Evolutionary conservation across 2,329 filamentous ascomycete genomes (phyloP), one percentile per base, ranked within the genome.

Genomic region (Zymoseptoria brevis): DNA sequence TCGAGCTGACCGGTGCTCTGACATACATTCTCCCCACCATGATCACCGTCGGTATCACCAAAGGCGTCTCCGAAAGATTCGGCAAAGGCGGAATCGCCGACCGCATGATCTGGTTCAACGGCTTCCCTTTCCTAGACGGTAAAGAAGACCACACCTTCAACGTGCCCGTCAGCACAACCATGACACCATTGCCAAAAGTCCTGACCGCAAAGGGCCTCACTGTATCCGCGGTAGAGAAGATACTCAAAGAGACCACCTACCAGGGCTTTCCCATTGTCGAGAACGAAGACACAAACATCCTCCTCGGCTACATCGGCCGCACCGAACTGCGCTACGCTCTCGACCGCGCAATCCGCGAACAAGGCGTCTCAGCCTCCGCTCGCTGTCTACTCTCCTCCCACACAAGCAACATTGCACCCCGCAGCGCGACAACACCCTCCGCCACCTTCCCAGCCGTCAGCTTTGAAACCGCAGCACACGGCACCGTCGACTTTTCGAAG

Each of bases 121-220:
- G 94, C 1, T 96, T 96, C 69, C 94, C 94, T 0, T 99, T 95
- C 75, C 81, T 99, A 2, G 94, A 99, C 76, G 95, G 89, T 74
- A 99, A 99, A 72, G 93, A 97, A 74, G 94, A 97, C 59, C 92
- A 96, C 75, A 92, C 92, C 56, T 96, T 97, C 74, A 93, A 92
- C 53, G 92, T 97, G 0, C 88, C 94, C 0, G 94, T 97, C 8
- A 94, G 90, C 0, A 84, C 89, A 63, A 67, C 65, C 53, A 96
- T 97, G 92, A 92, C 87, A 1, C 83, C 82, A 2, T 83, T 89
- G 55, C 82, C 92, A 0, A 84, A 89, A 2, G 84, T 86, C 0
- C 80, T 99, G 7, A 88, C 90, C 0, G 83, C 87, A 0, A 82
- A 81, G 1, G 92, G 90, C 35, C 81, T 95, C 67, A 85, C 84